A percentile compares a stretch with the other conserved stretches of the same genome.
Conservation (phyloP, 345 rosid species). For the Cardamine resedifolia region DNA sequence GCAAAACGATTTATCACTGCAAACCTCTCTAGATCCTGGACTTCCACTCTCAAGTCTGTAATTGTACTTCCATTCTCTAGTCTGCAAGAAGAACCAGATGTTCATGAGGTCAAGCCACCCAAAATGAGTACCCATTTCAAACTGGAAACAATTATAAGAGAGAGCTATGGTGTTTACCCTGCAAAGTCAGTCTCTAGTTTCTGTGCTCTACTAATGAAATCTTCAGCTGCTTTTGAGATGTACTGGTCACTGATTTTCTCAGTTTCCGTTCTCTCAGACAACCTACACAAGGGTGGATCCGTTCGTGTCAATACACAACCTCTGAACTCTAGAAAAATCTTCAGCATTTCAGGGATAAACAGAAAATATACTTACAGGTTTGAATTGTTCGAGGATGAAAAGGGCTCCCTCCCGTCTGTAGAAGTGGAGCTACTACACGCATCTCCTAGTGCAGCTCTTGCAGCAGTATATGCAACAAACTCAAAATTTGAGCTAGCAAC, state of each 20-base stretch:
- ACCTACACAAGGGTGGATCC: constrained; percentile 34
- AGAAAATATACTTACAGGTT: constrained; percentile 50
- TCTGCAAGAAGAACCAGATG: constrained; percentile 45
- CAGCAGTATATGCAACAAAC: constrained; percentile 47
- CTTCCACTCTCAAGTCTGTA: constrained; percentile 70
- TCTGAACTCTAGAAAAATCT: background rate
- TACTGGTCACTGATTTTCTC: constrained; percentile 51
- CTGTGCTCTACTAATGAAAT: constrained; percentile 49
- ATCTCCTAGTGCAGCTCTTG: constrained; percentile 66
- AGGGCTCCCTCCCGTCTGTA: constrained; percentile 35
- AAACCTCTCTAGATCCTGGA: constrained; percentile 75
- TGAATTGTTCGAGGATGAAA: constrained; percentile 37
- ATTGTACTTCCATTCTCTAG: constrained; percentile 67
- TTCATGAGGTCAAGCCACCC: constrained; percentile 9
- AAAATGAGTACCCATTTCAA: background rate
- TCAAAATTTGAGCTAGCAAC: constrained; percentile 56
- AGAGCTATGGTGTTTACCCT: constrained; percentile 44
- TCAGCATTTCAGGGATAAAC: background rate
- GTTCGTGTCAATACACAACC: background rate
- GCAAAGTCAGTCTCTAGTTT: constrained; percentile 60
- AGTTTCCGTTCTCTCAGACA: constrained; percentile 46
- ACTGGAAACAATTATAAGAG: background rate
- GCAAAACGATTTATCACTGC: constrained; percentile 90
- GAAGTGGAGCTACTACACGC: constrained; percentile 55
- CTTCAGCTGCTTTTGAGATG: constrained; percentile 66